These are phyloP conservation scores for Kurtzmaniella quercitrusa DNA, from an alignment of 1,139 yeast species.

Conservation along the genomic window DNA sequence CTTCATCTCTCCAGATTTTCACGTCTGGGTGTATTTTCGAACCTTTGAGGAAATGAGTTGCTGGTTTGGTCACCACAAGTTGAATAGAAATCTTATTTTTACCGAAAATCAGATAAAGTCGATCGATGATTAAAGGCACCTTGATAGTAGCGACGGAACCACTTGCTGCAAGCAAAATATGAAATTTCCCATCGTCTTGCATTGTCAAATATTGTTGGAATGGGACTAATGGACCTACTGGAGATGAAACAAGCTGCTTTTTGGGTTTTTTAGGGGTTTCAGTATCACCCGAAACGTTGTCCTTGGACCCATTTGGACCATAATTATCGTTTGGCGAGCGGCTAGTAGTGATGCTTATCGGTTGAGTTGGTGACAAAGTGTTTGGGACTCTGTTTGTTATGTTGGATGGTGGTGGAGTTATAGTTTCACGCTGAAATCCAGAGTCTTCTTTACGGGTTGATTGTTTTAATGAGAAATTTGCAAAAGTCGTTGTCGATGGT, in stretches of 20 bases:
- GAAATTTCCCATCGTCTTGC: constrained; percentile 78
- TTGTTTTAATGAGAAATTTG: background rate
- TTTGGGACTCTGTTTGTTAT: too few species aligned
- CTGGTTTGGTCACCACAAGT: constrained; percentile 76
- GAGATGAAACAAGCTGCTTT: constrained; percentile 43
- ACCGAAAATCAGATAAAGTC: constrained; percentile 72
- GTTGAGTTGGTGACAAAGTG: constrained; percentile 1
- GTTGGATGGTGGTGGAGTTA: constrained; percentile 6
- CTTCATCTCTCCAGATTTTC: constrained; percentile 90
- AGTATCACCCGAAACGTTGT: background rate
- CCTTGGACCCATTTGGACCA: background rate
- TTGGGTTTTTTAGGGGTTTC: constrained; percentile 22
- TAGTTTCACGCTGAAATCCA: background rate
- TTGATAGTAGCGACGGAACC: constrained; percentile 97
- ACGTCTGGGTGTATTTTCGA: constrained; percentile 76
- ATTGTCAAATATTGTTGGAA: constrained; percentile 67
- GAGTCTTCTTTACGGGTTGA: background rate
- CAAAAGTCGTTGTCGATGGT: background rate
- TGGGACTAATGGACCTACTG: constrained; percentile 68
- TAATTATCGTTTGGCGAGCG: background rate
- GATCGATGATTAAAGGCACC: constrained; percentile 81
- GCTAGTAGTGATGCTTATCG: constrained; percentile 5
- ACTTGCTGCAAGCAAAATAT: constrained; percentile 84
- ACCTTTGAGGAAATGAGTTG: constrained; percentile 79
- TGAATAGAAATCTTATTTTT: constrained; percentile 73